These are phyloP conservation scores for Nephelium lappaceum DNA, from an alignment of 345 rosid species.

Conservation along the genomic window DNA sequence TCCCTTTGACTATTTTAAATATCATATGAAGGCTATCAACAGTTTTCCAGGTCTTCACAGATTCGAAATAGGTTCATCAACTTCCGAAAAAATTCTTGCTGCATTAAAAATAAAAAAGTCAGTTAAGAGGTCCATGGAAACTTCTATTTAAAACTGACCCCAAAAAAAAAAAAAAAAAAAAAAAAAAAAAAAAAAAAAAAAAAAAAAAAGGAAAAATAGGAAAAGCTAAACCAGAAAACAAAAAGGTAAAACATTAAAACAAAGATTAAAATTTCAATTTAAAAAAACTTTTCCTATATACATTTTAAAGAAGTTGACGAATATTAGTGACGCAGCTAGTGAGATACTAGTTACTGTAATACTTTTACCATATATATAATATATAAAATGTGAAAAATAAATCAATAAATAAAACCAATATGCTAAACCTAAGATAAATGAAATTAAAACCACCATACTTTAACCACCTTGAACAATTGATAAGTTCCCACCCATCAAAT, in stretches of 20 bases:
- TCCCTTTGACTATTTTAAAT: constrained; percentile 78
- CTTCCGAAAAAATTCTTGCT: constrained; percentile 77
- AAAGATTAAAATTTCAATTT: background rate
- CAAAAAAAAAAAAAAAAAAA: background rate
- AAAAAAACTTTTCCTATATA: background rate
- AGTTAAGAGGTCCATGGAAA: background rate
- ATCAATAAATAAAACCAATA: background rate
- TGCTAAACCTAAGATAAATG: background rate
- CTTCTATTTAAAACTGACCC: constrained; percentile 3
- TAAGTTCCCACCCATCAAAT: background rate
- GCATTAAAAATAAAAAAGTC: constrained; percentile 41
- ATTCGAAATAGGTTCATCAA: constrained; percentile 70
- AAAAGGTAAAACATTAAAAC: background rate
- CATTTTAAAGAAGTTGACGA: background rate
- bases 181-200: background rate
- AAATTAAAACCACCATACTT: background rate
- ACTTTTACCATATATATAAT: background rate
- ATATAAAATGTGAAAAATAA: background rate
- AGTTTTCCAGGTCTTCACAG: constrained; percentile 68
- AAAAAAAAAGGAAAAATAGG: background rate
- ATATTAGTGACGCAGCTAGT: background rate
- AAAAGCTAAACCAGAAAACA: background rate
- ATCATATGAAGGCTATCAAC: constrained; percentile 77
- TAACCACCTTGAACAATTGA: background rate
- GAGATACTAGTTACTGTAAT: background rate